Evolutionary conservation across 345 rosid species (phyloP).

Genomic region (Durio zibethinus): DNA sequence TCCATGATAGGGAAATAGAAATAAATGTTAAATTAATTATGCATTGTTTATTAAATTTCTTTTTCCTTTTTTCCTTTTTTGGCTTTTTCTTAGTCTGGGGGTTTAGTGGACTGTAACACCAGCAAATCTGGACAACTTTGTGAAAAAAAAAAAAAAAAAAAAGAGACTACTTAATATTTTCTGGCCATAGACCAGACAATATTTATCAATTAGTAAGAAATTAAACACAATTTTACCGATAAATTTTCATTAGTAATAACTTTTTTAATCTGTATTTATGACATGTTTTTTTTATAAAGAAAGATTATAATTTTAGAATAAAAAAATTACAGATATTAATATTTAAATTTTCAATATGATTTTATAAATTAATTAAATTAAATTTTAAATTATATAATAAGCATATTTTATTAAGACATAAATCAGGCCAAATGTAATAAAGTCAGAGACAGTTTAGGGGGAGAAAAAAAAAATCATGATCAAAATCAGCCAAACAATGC

Average conservation of each 20-base stretch:
- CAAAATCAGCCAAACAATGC: background rate
- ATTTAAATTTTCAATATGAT: no score
- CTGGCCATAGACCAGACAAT: constrained; percentile 6
- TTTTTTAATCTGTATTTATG: background rate
- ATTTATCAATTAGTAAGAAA: background rate
- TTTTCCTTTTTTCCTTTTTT: background rate
- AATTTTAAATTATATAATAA: no score
- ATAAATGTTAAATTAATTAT: background rate
- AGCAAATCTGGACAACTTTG: no score
- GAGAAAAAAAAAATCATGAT: background rate
- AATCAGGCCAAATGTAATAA: background rate
- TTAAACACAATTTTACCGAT: background rate
- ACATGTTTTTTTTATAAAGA: no score
- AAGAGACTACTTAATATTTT: no score
- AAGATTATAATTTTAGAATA: no score
- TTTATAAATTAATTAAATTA: no score
- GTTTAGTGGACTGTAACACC: background rate
- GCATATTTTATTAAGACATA: background rate
- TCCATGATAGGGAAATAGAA: background rate
- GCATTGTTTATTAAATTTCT: background rate
- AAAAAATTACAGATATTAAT: no score
- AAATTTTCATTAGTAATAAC: background rate
- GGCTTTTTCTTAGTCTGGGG: background rate
- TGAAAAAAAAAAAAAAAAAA: no score
- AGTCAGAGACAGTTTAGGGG: background rate